Evolutionary conservation across 768 basidiomycete genomes (phyloP).

Genomic region (Termitomyces sp.): DNA sequence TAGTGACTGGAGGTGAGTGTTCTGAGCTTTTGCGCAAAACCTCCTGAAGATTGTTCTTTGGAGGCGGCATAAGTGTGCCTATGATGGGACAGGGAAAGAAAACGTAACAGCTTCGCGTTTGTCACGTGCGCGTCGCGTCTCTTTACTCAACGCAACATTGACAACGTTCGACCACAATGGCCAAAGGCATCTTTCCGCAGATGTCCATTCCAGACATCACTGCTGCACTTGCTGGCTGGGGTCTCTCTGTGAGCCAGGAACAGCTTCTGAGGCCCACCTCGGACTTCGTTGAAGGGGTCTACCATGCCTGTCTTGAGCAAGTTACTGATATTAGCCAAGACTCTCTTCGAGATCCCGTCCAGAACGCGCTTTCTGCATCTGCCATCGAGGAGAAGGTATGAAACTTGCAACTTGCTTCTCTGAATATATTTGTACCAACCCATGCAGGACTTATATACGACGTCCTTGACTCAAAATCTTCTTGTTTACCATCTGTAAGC

Average conservation of each 20-base stretch:
- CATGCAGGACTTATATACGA: slow-evolving; percentile 57
- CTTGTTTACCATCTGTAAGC: slow-evolving; percentile 67
- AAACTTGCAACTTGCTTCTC: background rate
- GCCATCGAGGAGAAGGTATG: slow-evolving; percentile 50
- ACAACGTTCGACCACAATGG: slow-evolving; percentile 23
- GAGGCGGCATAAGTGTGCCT: slow-evolving; percentile 13
- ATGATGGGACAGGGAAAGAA: background rate
- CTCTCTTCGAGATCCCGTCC: slow-evolving; percentile 50
- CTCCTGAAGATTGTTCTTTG: slow-evolving; percentile 36
- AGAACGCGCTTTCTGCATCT: slow-evolving; percentile 45
- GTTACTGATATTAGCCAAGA: slow-evolving; percentile 60
- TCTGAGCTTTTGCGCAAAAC: slow-evolving; percentile 23
- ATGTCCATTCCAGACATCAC: slow-evolving; percentile 64
- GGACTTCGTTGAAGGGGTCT: slow-evolving; percentile 68
- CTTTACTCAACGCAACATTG: too few relatives aligned
- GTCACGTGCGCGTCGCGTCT: slow-evolving; percentile 2
- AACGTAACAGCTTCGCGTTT: background rate
- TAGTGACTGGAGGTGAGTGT: background rate
- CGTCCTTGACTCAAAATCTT: slow-evolving; percentile 55
- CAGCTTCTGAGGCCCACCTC: slow-evolving; percentile 62
- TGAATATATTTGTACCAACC: background rate
- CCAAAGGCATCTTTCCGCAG: slow-evolving; percentile 54
- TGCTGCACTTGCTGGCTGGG: slow-evolving; percentile 61
- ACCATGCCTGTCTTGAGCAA: slow-evolving; percentile 65
- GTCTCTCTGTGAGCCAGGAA: slow-evolving; percentile 56